A percentile compares a stretch with the other conserved stretches of the same genome.
Conservation (phyloP, 306 rosid genomes). For the Lagenaria siceraria region DNA sequence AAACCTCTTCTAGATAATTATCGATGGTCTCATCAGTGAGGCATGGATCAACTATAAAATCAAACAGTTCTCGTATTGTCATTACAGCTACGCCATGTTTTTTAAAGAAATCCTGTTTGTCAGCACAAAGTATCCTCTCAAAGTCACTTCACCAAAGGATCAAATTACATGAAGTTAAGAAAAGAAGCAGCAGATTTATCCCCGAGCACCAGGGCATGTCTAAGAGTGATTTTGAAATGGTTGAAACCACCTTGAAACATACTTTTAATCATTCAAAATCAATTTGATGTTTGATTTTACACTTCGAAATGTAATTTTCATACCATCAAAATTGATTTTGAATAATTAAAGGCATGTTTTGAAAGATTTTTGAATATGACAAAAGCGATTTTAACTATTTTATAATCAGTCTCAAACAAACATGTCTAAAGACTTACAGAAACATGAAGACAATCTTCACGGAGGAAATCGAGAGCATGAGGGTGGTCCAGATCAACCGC, state of each 20-base stretch:
- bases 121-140: neutral
- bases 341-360: too few relatives aligned
- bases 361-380: too few relatives aligned
- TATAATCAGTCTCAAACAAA: too few relatives aligned
- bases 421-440: slow-evolving; percentile 34
- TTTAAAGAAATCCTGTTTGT: slow-evolving; percentile 62
- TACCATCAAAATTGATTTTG: too few relatives aligned
- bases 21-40: slow-evolving; percentile 70
- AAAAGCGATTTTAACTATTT: too few relatives aligned
- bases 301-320: too few relatives aligned
- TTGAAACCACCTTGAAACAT: too few relatives aligned
- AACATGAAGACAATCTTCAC: slow-evolving; percentile 66
- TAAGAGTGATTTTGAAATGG: too few relatives aligned
- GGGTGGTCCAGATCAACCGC: slow-evolving; percentile 89
- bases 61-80: slow-evolving; percentile 70
- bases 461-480: slow-evolving; percentile 68
- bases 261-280: too few relatives aligned
- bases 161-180: neutral
- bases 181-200: neutral
- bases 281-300: too few relatives aligned
- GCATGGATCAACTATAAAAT: slow-evolving; percentile 75
- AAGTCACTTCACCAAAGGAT: neutral
- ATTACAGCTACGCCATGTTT: slow-evolving; percentile 90
- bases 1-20: slow-evolving; percentile 72
- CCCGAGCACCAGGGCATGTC: too few relatives aligned